A percentile compares a stretch with the other conserved stretches of the same genome.
phyloP scores from a whole-genome alignment of 2,329 filamentous ascomycete species.

The Penicillium olsonii region DNA sequence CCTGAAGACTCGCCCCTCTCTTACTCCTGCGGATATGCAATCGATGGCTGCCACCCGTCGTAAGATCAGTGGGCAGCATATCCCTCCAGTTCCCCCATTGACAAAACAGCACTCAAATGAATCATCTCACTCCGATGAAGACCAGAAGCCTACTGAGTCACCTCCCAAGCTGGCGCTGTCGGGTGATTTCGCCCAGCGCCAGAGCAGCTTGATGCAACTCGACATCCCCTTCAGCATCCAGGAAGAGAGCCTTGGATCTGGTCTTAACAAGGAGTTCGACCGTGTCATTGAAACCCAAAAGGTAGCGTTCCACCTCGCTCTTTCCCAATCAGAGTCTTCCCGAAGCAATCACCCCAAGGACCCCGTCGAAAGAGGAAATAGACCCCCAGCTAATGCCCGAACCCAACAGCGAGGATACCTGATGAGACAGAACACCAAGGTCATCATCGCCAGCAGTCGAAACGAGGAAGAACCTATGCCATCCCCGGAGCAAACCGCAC shows the following conservation, averaged over 20 bases:
- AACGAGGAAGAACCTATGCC: slow-evolving; percentile 58
- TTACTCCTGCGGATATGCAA: slow-evolving; percentile 79
- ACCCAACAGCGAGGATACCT: slow-evolving; percentile 89
- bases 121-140: slow-evolving; percentile 15
- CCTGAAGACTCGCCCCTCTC: slow-evolving; percentile 84
- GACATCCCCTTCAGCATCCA: slow-evolving; percentile 74
- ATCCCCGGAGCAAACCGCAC: slow-evolving; percentile 26
- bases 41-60: slow-evolving; percentile 85
- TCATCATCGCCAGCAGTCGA: slow-evolving; percentile 82
- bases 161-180: slow-evolving; percentile 22
- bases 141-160: slow-evolving; percentile 14
- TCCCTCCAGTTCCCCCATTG: slow-evolving; percentile 35
- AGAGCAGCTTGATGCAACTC: slow-evolving; percentile 75
- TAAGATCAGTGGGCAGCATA: slow-evolving; percentile 75
- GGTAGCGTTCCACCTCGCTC: slow-evolving; percentile 65
- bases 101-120: slow-evolving; percentile 26
- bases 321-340: slow-evolving; percentile 33
- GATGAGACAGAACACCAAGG: slow-evolving; percentile 97
- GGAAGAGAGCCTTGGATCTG: slow-evolving; percentile 72
- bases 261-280: slow-evolving; percentile 89
- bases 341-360: slow-evolving; percentile 13
- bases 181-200: slow-evolving; percentile 52
- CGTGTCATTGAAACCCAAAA: slow-evolving; percentile 95
- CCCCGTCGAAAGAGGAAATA: slow-evolving; percentile 25
- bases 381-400: slow-evolving; percentile 63